Conservation (phyloP, 1,284 basidiomycete species). For the Microbotryum scabiosae region DNA sequence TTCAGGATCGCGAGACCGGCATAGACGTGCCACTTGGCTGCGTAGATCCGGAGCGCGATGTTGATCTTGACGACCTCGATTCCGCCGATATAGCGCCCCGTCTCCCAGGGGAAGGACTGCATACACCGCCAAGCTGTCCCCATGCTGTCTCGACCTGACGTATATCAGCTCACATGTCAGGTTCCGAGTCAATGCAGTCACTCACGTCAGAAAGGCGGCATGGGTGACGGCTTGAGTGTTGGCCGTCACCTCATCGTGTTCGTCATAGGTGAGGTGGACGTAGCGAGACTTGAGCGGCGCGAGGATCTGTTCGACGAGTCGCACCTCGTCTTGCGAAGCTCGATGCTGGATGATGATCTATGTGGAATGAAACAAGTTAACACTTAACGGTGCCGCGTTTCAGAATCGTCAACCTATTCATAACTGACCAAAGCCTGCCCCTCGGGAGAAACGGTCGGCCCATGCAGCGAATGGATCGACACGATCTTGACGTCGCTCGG, state of each 20-base stretch:
- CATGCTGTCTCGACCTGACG: slow-evolving; percentile 55
- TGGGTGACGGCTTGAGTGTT: slow-evolving; percentile 98
- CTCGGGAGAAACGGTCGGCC: slow-evolving; percentile 79
- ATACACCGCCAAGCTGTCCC: slow-evolving; percentile 86
- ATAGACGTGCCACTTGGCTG: slow-evolving; percentile 98
- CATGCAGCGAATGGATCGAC: slow-evolving; percentile 90
- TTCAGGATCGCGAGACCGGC: slow-evolving; percentile 95
- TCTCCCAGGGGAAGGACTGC: slow-evolving; percentile 86
- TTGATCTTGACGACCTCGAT: slow-evolving; percentile 99
- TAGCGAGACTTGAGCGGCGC: slow-evolving; percentile 73
- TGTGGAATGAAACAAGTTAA: background rate
- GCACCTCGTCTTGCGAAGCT: slow-evolving; percentile 62
- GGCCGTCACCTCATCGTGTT: slow-evolving; percentile 91
- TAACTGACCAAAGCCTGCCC: slow-evolving; percentile 77
- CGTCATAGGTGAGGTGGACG: slow-evolving; percentile 88
- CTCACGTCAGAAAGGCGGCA: slow-evolving; percentile 87
- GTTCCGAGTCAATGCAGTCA: slow-evolving; percentile 7
- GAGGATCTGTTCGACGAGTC: slow-evolving; percentile 75
- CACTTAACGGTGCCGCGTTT: background rate
- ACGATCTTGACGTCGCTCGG: slow-evolving; percentile 81
- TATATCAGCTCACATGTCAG: background rate
- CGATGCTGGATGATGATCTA: slow-evolving; percentile 86
- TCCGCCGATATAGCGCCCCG: slow-evolving; percentile 84
- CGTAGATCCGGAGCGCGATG: slow-evolving; percentile 90
- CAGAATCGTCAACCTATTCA: background rate